Percentiles rank a stretch among this genome's conserved stretches.
These are phyloP conservation scores for Friedmanniomyces simplex DNA, from an alignment of 495 filamentous ascomycete genomes.

Conservation along the genomic window DNA sequence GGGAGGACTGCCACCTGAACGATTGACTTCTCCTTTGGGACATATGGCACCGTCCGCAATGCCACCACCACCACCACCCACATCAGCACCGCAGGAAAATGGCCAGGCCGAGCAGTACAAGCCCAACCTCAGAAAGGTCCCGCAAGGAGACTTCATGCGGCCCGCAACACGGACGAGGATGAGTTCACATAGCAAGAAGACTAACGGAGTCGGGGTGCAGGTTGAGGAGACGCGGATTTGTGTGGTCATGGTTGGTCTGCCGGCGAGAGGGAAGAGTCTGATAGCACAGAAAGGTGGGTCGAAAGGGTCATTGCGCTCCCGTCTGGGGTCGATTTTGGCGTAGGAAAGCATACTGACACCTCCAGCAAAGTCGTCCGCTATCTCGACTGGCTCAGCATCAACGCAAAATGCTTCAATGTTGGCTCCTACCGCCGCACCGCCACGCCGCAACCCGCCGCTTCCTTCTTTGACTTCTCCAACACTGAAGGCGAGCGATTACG, in stretches of 20 bases:
- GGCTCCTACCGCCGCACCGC: conserved; percentile 81
- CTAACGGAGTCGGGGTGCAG: conserved; percentile 51
- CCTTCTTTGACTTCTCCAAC: conserved; percentile 88
- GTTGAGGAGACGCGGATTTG: conserved; percentile 91
- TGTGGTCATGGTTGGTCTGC: conserved; percentile 97
- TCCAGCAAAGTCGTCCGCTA: conserved; percentile 69
- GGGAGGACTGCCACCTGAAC: background rate
- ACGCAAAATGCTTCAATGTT: conserved; percentile 90
- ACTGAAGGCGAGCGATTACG: conserved; percentile 81
- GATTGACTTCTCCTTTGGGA: background rate
- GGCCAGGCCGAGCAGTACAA: conserved; percentile 5
- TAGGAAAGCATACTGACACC: background rate
- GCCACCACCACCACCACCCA: background rate
- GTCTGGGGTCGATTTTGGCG: background rate
- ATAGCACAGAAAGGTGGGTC: conserved; percentile 84
- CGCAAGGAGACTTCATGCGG: conserved; percentile 21
- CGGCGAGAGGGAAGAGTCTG: conserved; percentile 89
- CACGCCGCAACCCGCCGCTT: conserved; percentile 75
- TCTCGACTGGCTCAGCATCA: conserved; percentile 88
- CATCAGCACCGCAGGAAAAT: background rate
- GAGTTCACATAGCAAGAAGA: conserved; percentile 14
- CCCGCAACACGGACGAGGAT: conserved; percentile 4
- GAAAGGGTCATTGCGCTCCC: no score
- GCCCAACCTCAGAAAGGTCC: conserved; percentile 4
- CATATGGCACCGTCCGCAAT: conserved; percentile 1